Evolutionary conservation across 164 flowering plant genomes (phyloP).

Genomic region (Magnolia changhungtana): DNA sequence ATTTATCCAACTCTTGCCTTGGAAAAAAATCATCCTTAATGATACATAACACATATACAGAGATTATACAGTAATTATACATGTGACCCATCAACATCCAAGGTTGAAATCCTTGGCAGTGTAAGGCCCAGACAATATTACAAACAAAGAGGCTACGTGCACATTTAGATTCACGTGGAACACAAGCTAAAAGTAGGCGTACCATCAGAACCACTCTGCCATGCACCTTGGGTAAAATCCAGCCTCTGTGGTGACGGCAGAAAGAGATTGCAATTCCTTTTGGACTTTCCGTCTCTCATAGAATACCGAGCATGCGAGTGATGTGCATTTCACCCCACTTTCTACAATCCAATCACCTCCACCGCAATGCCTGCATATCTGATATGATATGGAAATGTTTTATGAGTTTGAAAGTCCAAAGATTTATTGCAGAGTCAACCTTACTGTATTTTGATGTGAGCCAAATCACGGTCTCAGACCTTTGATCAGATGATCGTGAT

Average conservation of each 20-base stretch:
- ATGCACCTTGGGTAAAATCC: conserved; percentile 74
- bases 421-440: neutral
- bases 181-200: neutral
- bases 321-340: conserved; percentile 80
- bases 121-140: too few relatives aligned
- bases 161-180: neutral
- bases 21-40: too few relatives aligned
- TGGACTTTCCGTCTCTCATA: conserved; percentile 83
- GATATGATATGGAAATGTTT: conserved; percentile 19
- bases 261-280: conserved; percentile 64
- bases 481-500: neutral
- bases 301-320: conserved; percentile 85
- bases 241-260: conserved; percentile 46
- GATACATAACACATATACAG: too few relatives aligned
- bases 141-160: neutral
- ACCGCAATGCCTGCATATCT: conserved; percentile 93
- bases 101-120: too few relatives aligned
- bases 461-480: neutral
- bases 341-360: conserved; percentile 84
- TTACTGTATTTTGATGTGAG: neutral
- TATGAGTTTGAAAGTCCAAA: neutral
- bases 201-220: conserved; percentile 69
- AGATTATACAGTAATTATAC: too few relatives aligned
- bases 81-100: too few relatives aligned
- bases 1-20: too few relatives aligned